Evolutionary conservation across 83 land plant species (phyloP).

Genomic region (Picea abies): DNA sequence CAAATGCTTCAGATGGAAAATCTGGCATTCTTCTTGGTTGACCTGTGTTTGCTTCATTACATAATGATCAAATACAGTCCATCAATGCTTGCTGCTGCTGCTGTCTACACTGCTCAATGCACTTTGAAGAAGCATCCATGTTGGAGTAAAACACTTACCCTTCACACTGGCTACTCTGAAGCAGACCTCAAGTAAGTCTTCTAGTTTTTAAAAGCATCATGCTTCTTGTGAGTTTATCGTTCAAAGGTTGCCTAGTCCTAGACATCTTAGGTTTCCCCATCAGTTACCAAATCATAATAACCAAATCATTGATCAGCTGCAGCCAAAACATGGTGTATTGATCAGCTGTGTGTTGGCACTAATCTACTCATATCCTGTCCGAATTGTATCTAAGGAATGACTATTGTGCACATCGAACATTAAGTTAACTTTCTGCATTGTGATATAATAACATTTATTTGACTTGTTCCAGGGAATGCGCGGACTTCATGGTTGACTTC

Average conservation of each 20-base stretch:
- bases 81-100: conserved; percentile 47
- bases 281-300: too few relatives aligned
- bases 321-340: too few relatives aligned
- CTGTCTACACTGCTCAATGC: conserved; percentile 43
- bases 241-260: not conserved
- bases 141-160: conserved; percentile 35
- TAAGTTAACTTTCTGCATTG: too few relatives aligned
- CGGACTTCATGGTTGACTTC: conserved; percentile 52
- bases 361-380: too few relatives aligned
- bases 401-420: too few relatives aligned
- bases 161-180: conserved; percentile 49
- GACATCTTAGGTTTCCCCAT: too few relatives aligned
- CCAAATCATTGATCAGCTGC: too few relatives aligned
- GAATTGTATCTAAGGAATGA: too few relatives aligned
- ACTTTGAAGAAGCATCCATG: conserved; percentile 26
- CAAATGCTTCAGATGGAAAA: conserved; percentile 30
- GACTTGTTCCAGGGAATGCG: conserved; percentile 49
- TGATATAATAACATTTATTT: too few relatives aligned
- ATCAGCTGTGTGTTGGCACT: too few relatives aligned
- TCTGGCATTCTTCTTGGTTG: conserved; percentile 42
- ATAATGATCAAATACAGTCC: conserved; percentile 41
- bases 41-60: conserved; percentile 41
- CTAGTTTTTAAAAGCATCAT: too few relatives aligned
- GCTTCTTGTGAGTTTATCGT: too few relatives aligned
- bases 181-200: conserved; percentile 27